phyloP scores from a whole-genome alignment of 108 stramenopile genomes.

The Nitzschia inconspicua region DNA sequence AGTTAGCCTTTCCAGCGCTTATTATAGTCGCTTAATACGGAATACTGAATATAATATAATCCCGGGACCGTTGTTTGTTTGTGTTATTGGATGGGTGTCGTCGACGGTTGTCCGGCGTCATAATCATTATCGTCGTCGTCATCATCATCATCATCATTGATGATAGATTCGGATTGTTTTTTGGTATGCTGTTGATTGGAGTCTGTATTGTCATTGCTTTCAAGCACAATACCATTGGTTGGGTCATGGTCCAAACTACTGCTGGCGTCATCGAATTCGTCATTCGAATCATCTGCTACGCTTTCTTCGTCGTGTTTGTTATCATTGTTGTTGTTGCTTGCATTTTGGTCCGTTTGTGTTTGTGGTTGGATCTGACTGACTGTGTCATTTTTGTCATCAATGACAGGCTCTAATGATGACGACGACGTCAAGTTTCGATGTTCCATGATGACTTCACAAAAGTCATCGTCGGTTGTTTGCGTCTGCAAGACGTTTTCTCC shows the following conservation, averaged over 20 bases:
- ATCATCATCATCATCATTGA: neutral
- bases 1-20: too few relatives aligned
- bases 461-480: conserved; percentile 30
- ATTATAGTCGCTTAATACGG: too few relatives aligned
- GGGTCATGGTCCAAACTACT: too few relatives aligned
- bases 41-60: too few relatives aligned
- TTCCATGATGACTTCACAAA: conserved; percentile 27
- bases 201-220: neutral
- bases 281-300: neutral
- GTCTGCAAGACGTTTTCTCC: conserved; percentile 20
- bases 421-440: neutral
- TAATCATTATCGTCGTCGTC: neutral
- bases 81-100: too few relatives aligned
- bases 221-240: neutral
- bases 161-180: neutral
- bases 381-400: conserved; percentile 32
- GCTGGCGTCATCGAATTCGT: too few relatives aligned
- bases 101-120: too few relatives aligned
- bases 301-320: neutral
- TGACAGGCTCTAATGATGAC: conserved; percentile 8
- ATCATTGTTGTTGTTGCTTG: neutral
- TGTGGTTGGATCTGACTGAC: neutral
- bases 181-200: too few relatives aligned
- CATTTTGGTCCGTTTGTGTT: neutral
- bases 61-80: too few relatives aligned